Evolutionary conservation across 1,284 basidiomycete species (phyloP).

Genomic region (Tetrapyrgos nigripes): DNA sequence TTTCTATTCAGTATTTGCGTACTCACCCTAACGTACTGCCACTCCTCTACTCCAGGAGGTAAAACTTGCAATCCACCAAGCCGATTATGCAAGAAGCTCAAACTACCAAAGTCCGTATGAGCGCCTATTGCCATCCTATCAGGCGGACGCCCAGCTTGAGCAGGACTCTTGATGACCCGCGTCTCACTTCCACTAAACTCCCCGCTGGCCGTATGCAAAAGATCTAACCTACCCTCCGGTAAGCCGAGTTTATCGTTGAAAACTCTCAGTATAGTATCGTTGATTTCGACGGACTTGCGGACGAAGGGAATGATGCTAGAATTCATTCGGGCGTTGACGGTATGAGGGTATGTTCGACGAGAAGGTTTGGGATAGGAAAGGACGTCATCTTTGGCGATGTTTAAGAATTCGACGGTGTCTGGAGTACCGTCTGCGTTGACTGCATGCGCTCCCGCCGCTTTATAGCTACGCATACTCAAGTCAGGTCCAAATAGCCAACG

Average conservation of each 20-base stretch:
- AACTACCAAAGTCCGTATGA: slow-evolving; percentile 64
- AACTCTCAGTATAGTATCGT: slow-evolving; percentile 57
- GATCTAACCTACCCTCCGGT: slow-evolving; percentile 53
- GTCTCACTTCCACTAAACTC: slow-evolving; percentile 68
- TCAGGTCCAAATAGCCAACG: neutral
- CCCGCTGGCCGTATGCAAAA: slow-evolving; percentile 46
- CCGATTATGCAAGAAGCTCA: slow-evolving; percentile 70
- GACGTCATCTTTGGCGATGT: slow-evolving; percentile 71
- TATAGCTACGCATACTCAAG: slow-evolving; percentile 60
- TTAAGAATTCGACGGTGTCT: slow-evolving; percentile 72
- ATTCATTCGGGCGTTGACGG: slow-evolving; percentile 57
- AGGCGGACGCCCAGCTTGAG: slow-evolving; percentile 38
- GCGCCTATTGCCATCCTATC: slow-evolving; percentile 52
- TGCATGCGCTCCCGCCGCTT: slow-evolving; percentile 66
- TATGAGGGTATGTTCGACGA: slow-evolving; percentile 60
- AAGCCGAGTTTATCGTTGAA: slow-evolving; percentile 66
- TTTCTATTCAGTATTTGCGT: neutral
- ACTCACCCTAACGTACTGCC: slow-evolving; percentile 71
- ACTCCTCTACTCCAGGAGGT: slow-evolving; percentile 62
- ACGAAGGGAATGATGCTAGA: slow-evolving; percentile 61
- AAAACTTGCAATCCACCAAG: slow-evolving; percentile 78
- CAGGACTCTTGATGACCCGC: slow-evolving; percentile 58
- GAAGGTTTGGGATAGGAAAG: slow-evolving; percentile 58
- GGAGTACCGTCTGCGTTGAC: slow-evolving; percentile 62
- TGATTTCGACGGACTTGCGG: slow-evolving; percentile 61